Evolutionary conservation across 2,329 filamentous ascomycete genomes (phyloP).

Genomic region (Coniochaeta hoffmannii): DNA sequence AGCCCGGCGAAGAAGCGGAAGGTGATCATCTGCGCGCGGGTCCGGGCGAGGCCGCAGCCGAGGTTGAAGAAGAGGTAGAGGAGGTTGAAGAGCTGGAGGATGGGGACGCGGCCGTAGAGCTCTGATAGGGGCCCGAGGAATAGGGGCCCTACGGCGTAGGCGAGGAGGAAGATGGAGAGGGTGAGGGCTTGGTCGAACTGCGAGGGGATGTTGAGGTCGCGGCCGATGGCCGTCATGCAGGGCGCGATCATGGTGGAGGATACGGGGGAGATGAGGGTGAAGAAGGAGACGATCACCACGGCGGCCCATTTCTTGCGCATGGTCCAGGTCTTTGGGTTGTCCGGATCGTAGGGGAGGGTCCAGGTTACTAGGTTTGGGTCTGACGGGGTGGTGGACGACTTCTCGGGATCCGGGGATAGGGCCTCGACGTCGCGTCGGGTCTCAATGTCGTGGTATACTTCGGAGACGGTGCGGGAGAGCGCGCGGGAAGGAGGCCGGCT

Average conservation of each 20-base stretch:
- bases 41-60: conserved; percentile 42
- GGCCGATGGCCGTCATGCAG: conserved; percentile 24
- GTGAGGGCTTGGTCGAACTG: conserved; percentile 31
- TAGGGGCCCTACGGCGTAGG: conserved; percentile 44
- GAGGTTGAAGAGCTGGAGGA: conserved; percentile 47
- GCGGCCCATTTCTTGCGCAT: conserved; percentile 13
- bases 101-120: conserved; percentile 45
- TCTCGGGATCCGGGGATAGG: neutral
- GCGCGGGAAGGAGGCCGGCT: neutral
- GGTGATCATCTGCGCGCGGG: conserved; percentile 44
- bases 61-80: conserved; percentile 48
- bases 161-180: conserved; percentile 47
- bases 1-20: conserved; percentile 52
- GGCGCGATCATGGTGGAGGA: conserved; percentile 37
- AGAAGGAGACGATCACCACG: conserved; percentile 29
- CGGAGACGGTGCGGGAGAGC: neutral
- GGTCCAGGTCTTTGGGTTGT: conserved; percentile 15
- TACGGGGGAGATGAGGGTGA: conserved; percentile 44
- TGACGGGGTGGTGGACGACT: neutral
- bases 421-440: neutral
- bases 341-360: conserved; percentile 11
- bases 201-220: conserved; percentile 31
- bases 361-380: conserved; percentile 10
- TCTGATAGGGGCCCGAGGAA: conserved; percentile 46
- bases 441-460: conserved; percentile 1